Base-by-base conservation (phyloP, 208 protist genomes). In the Leishmania arabica region DNA sequence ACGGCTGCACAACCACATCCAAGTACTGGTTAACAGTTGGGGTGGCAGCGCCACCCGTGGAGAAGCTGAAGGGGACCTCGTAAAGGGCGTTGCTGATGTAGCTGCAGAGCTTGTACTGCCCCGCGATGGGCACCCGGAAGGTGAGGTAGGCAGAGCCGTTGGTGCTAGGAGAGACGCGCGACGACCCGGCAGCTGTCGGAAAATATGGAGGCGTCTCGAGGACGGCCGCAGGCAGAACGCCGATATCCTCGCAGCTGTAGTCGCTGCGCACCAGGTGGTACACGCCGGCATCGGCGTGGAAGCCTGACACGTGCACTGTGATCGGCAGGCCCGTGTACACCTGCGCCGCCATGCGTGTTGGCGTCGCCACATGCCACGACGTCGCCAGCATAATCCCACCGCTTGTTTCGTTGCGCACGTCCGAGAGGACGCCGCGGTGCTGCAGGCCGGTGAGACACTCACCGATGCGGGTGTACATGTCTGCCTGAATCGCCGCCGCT, bases 81-180 rank as follows among this genome's bases (percentile, higher is more conserved):
- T 95, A 93, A 31, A 88, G 75, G 19, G 82, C 80, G 40, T 75
- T 75, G 75, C 76, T 80, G 27, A 92, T 58, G 19, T 84, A 75
- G 58, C 82, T 84, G 77, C 89, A 95, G 56, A 95, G 86, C 75
- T 86, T 91, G 81, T 93, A 95, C 34, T 17, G 34, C 24, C 91
- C 89, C 13, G 88, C 81, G 15, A 60, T 76, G 53, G 83, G 75
- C 15, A 95, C 47, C 53, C 76, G 75, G 68, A 95, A 95, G 21
- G 77, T 73, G 37, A 92, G 74, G 27, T 75, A 40, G 42, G 40
- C 45, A 11, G 54, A 84, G 56, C 13, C 24, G 37, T 45, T 49
- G 21, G 47, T 34, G 11, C 17, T 51, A 5, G 70, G 21, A 19
- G 21, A 27, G 24, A 73, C 47, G 4, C 0, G 45, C 24, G 49